Base-by-base conservation (phyloP, 768 basidiomycete species). In the Hirschioporus abietinus region DNA sequence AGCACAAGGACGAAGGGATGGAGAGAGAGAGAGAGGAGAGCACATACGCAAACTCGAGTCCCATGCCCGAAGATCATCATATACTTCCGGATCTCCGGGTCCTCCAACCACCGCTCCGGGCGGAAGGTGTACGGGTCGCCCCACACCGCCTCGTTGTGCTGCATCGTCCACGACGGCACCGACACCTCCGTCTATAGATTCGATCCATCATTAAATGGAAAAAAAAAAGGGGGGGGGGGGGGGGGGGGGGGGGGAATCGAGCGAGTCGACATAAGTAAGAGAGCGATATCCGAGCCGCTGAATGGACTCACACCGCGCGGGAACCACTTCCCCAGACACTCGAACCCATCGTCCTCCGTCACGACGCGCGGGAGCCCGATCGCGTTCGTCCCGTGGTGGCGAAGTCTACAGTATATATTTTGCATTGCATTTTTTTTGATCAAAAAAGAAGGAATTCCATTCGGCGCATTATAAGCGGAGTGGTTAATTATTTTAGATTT, bases 101-200 rank as follows among this genome's bases (percentile, higher is more conserved):
- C 65, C 57, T 79, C 76, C 0, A 78, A 69, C 78, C 78, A 80
- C 3, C 78, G 67, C 65, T 80, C 79, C 0, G 78, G 78, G 23
- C 78, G 66, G 69, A 78, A 79, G 15, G 63, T 70, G 23, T 74
- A 69, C 10, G 70, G 64, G 66, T 79, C 74, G 8, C 77, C 78
- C 78, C 78, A 79, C 24, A 77, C 71, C 2, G 64, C 65, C 1
- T 69, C 57, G 60, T 74, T 73, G 52, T 76, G 78, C 52, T 78
- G 74, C 24, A 78, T 72, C 0, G 76, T 77, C 68, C 73, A 79
- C 4, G 75, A 74, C 0, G 79, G 78, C 10, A 75, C 77, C 27
- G 76, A 77, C 57, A 80, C 71, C 42, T 77, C 75, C 23, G 75
- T 76, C 76, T 76, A n/a, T n/a, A n/a, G n/a, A n/a, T n/a, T n/a